These are phyloP conservation scores for Oryza meridionalis DNA, from an alignment of 176 grass and related monocot species.

Conservation along the genomic window DNA sequence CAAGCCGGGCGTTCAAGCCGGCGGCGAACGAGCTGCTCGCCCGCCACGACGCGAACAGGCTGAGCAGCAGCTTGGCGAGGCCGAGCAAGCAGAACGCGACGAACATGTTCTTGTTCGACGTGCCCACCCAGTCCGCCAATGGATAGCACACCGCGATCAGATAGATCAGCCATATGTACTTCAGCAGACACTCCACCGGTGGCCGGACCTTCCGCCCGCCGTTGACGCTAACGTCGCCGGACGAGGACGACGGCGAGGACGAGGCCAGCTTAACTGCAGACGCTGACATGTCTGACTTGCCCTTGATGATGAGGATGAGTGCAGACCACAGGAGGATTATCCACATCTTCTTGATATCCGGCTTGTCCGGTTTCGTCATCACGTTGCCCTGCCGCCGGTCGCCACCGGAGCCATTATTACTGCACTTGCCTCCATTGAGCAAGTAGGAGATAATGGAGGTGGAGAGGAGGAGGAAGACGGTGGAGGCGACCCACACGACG, in stretches of 20 bases:
- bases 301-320: conserved; percentile 4
- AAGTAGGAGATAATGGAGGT: conserved; percentile 1
- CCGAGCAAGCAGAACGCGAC: conserved; percentile 22
- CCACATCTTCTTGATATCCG: conserved; percentile 13
- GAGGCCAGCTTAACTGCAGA: background rate
- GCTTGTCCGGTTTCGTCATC: too few species aligned
- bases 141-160: background rate
- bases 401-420: too few species aligned
- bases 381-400: too few species aligned
- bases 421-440: too few species aligned
- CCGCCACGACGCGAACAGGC: background rate
- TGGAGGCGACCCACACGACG: background rate
- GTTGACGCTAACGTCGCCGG: background rate
- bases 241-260: background rate
- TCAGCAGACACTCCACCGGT: background rate
- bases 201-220: conserved; percentile 19
- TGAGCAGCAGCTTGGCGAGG: conserved; percentile 19
- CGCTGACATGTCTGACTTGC: conserved; percentile 1
- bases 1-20: conserved; percentile 34
- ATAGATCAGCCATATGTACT: rapidly evolving
- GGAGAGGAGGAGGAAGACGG: conserved; percentile 7
- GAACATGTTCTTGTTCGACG: background rate
- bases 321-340: conserved; percentile 30
- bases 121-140: rapidly evolving
- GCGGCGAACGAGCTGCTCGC: conserved; percentile 15